Evolutionary conservation across 2,329 filamentous ascomycete genomes (phyloP), one percentile per base, ranked within the genome.

Genomic region (Fusarium subglutinans): DNA sequence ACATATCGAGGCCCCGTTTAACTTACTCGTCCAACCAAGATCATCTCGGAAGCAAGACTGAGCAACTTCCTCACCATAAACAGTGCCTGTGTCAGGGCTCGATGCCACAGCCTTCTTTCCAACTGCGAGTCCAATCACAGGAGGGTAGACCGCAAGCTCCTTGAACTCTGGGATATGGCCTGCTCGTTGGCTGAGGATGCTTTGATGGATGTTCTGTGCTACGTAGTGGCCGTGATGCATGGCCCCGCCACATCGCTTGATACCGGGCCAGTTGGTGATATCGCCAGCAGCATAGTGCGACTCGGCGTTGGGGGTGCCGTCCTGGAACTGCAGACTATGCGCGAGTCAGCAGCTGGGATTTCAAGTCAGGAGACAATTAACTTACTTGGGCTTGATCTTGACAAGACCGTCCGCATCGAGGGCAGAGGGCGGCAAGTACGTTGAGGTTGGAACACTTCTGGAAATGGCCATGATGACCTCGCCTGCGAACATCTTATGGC

Each of bases 181-280:
- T 1, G 82, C 80, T 30, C 83, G 74, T 58, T 85, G 76, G 41
- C 81, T 80, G 50, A 89, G 80, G 79, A 93, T 90, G 30, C 86
- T 83, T 81, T 92, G 88, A 82, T 93, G 88, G 61, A 93, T 87
- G 79, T 95, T 95, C 60, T 87, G 82, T 12, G 90, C 92, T 7
- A 89, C 88, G 69, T 88, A 86, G 77, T 91, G 89, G 43, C 93
- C 93, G 85, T 91, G 90, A 78, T 93, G 89, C 88, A 95, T 93
- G 40, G 93, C 93, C 22, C 86, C 89, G 30, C 93, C 93, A 76
- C 91, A 94, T 50, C 93, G 91, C 85, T 94, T 95, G 83, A 96
- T 94, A 48, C 93, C 93, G 0, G 91, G 88, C 93, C 93, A 95
- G 54, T 85, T 84, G 38, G 88, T 88, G 22, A 93, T 84, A 79